Base-by-base conservation (phyloP, 306 rosid species). In the Dalbergia oliveri region DNA sequence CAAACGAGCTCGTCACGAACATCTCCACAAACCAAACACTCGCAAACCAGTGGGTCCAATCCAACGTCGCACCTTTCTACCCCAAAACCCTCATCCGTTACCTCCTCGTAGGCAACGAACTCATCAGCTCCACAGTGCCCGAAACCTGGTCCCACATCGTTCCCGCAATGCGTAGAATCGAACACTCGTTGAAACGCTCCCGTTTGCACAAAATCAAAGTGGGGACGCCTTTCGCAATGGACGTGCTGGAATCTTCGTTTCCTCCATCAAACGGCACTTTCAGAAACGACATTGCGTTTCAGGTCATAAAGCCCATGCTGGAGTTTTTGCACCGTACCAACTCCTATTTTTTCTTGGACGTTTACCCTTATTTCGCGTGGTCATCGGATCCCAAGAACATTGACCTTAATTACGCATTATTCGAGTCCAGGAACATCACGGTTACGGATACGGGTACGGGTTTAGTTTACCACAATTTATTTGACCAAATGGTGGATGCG, bases 401-500 rank as follows among this genome's bases (percentile, higher is more conserved):
- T 15, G 70, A 86, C 18, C 83, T 94, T 7, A 85, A 73, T 47
- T 92, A 92, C 66, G 85, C 97, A 1, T 83, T 94, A 0, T 86
- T 91, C 3, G 81, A 84, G 26, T 72, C 94, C 43, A 78, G 67
- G 71, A 87, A 88, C 45, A 23, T 79, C 0, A 91, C 93, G 6
- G 83, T 77, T 26, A 83, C 77, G 43, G 98, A 94, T 64, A 69
- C 94, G 56, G 87, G 43, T 51, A 69, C 98, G 33, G 91, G 94
- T 15, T 61, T 94, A 35, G 81, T 76, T 0, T 94, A 94, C 74
- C 86, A 85, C 15, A 94, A 91, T 57, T 74, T 94, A 12, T 90
- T 94, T 50, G 98, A 94, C 14, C 98, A 94, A 53, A 94, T 94
- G 98, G 88, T 94, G 9, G 97, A 94, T 69, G 88, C 97, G 6